A percentile compares a stretch with the other conserved stretches of the same genome.
Conservation (phyloP, 306 rosid species). For the Datisca glomerata region DNA sequence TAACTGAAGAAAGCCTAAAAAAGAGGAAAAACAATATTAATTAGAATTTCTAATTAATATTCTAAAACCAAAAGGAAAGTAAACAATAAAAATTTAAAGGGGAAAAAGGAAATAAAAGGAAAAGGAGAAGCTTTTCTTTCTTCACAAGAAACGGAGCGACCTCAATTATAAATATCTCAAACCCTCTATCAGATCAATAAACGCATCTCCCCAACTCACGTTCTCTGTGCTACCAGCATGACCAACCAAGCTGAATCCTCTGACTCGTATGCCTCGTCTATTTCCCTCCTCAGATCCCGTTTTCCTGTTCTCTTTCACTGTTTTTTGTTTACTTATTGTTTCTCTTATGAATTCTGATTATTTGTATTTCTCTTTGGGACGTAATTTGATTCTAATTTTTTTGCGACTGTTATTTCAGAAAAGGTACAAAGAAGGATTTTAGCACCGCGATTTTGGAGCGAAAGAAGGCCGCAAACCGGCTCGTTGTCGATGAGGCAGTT, state of each 20-base stretch:
- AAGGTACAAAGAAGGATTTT: constrained; percentile 51
- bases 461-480: constrained; percentile 65
- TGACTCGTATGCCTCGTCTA: constrained; percentile 9
- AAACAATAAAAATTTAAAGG: neutral
- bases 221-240: constrained; percentile 9
- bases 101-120: neutral
- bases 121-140: constrained; percentile 9
- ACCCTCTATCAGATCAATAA: neutral
- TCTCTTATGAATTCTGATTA: neutral
- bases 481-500: constrained; percentile 62
- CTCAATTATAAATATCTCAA: neutral
- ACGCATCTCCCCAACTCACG: neutral
- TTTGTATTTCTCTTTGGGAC: neutral
- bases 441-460: constrained; percentile 64
- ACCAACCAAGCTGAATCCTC: constrained; percentile 15
- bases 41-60: constrained; percentile 2
- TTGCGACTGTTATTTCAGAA: neutral
- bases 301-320: neutral
- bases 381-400: neutral
- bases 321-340: neutral
- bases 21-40: neutral
- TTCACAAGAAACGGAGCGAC: constrained; percentile 10
- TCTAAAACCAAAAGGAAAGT: constrained; percentile 1
- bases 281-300: constrained; percentile 8
- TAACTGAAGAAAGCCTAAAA: neutral